Percentiles rank a stretch among this genome's conserved stretches.
phyloP scores from a whole-genome alignment of 139 green algal species.

The Microglena sp. region DNA sequence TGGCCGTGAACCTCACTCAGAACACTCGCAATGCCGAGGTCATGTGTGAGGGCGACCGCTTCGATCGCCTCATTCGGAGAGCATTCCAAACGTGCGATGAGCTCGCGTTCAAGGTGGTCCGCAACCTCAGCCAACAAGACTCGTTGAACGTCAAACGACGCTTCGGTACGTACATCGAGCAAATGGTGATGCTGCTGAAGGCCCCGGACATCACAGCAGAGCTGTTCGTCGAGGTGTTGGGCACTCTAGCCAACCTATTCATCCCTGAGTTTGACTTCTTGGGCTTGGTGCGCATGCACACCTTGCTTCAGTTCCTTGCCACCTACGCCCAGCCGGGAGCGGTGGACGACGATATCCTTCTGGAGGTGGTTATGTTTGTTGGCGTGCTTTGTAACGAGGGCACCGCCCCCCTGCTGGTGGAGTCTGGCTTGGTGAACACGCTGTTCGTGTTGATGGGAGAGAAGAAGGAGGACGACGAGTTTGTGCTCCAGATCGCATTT shows the following conservation, averaged over 20 bases:
- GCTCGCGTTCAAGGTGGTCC: slow-evolving; percentile 71
- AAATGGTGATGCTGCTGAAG: slow-evolving; percentile 52
- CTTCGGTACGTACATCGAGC: slow-evolving; percentile 54
- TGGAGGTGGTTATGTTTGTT: slow-evolving; percentile 67
- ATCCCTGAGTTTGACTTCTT: slow-evolving; percentile 61
- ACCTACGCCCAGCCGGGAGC: slow-evolving; percentile 32
- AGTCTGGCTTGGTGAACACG: slow-evolving; percentile 42
- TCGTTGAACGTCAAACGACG: slow-evolving; percentile 30
- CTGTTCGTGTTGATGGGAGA: slow-evolving; percentile 45
- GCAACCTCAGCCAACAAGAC: slow-evolving; percentile 46
- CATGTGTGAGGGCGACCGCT: slow-evolving; percentile 48
- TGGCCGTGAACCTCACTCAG: slow-evolving; percentile 73
- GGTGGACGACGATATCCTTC: slow-evolving; percentile 59
- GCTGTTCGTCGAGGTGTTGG: slow-evolving; percentile 68
- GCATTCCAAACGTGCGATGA: slow-evolving; percentile 54
- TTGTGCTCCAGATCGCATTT: slow-evolving; percentile 69
- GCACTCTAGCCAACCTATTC: slow-evolving; percentile 64
- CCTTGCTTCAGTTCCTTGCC: slow-evolving; percentile 55
- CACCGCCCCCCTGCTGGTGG: slow-evolving; percentile 41
- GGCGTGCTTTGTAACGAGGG: slow-evolving; percentile 56
- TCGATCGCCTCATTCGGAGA: slow-evolving; percentile 51
- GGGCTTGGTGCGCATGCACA: slow-evolving; percentile 42
- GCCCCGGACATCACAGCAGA: slow-evolving; percentile 45
- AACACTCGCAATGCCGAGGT: slow-evolving; percentile 62
- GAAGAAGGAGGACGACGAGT: slow-evolving; percentile 76